phyloP scores from a whole-genome alignment of 371 early-diverging fungal genomes.

The Lichtheimia ornata region DNA sequence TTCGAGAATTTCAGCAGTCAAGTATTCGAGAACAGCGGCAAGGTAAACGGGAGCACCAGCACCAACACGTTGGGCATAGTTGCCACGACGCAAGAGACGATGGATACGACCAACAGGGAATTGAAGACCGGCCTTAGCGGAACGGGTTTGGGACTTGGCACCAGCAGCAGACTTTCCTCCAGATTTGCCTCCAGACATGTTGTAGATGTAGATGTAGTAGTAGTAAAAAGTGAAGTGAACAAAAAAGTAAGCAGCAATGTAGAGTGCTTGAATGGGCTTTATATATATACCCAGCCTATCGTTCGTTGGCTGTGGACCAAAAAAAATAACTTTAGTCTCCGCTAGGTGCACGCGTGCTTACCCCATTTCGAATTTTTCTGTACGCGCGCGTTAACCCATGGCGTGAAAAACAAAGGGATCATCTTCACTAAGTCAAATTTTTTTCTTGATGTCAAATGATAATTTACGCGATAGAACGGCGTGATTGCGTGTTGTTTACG shows the following conservation, averaged over 20 bases:
- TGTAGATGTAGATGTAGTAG: conserved; percentile 17
- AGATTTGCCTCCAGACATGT: conserved; percentile 57
- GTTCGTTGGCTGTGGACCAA: too few species aligned
- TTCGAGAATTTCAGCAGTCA: conserved; percentile 96
- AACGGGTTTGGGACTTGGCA: conserved; percentile 66
- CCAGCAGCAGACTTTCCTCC: conserved; percentile 56
- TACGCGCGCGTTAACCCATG: not conserved
- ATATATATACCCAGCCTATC: conserved; percentile 4
- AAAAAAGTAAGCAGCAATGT: conserved; percentile 1
- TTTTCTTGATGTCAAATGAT: conserved; percentile 7
- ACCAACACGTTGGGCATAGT: conserved; percentile 95
- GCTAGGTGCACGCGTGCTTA: not conserved
- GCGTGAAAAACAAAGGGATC: too few species aligned
- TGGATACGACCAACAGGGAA: conserved; percentile 98
- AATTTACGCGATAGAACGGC: conserved; percentile 14
- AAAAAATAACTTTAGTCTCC: not conserved
- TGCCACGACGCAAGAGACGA: conserved; percentile 92
- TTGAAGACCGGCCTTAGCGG: conserved; percentile 86
- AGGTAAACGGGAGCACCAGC: conserved; percentile 95
- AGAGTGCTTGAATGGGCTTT: conserved; percentile 10
- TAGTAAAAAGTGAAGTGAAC: conserved; percentile 11
- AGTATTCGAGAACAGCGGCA: conserved; percentile 95
- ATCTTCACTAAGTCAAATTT: not conserved
- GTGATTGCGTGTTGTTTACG: conserved; percentile 24
- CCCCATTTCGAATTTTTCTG: conserved; percentile 12